Evolutionary conservation across 176 grass and related monocot genomes (phyloP).

Genomic region (Leersia perrieri): DNA sequence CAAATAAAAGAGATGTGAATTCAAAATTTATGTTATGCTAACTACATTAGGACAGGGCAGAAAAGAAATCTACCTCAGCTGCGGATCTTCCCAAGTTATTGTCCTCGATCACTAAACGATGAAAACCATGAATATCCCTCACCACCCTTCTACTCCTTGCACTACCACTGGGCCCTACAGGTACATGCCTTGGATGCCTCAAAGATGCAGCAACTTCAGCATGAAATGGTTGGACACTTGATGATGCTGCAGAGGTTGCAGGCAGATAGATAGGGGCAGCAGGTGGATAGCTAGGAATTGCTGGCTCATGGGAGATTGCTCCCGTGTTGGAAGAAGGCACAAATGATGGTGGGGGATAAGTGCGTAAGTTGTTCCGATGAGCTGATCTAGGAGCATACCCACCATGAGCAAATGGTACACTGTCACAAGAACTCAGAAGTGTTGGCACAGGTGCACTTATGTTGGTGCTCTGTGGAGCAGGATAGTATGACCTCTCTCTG

Average conservation of each 20-base stretch:
- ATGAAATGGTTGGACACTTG: constrained; percentile 38
- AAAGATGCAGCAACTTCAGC: constrained; percentile 41
- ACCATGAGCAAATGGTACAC: constrained; percentile 23
- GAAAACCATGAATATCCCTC: constrained; percentile 59
- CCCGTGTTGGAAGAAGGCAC: constrained; percentile 23
- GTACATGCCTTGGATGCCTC: constrained; percentile 45
- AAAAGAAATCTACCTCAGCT: constrained; percentile 47
- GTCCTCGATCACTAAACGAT: constrained; percentile 43
- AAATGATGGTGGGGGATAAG: constrained; percentile 41
- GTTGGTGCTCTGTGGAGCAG: constrained; percentile 42
- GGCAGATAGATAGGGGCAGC: constrained; percentile 23
- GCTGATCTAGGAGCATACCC: constrained; percentile 40
- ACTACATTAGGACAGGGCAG: not conserved
- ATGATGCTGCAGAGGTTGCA: constrained; percentile 34
- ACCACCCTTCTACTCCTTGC: constrained; percentile 49
- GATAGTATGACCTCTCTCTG: constrained; percentile 41
- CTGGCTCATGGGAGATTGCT: constrained; percentile 25
- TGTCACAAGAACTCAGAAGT: constrained; percentile 27
- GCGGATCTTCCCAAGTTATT: constrained; percentile 46
- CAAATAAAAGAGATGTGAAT: constrained; percentile 16
- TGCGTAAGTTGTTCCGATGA: constrained; percentile 15
- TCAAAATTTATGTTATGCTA: constrained; percentile 9
- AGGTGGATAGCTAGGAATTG: constrained; percentile 26
- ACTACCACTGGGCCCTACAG: constrained; percentile 24
- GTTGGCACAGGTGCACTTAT: constrained; percentile 34